Evolutionary conservation across 257 asterid species (phyloP).

Genomic region (Nicotiana knightiana): DNA sequence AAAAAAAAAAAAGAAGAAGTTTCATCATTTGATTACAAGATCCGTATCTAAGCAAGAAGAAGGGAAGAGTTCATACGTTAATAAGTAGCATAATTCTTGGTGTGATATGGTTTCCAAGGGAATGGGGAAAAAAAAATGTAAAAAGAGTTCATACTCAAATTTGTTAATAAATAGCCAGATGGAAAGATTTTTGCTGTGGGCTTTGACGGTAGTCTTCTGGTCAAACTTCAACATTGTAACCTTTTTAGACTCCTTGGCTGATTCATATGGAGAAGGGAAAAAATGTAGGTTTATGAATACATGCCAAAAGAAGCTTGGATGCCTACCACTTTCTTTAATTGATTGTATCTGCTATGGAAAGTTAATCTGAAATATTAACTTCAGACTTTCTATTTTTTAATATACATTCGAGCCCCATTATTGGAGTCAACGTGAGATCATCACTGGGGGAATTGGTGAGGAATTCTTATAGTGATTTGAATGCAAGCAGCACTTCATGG

Average conservation of each 20-base stretch:
- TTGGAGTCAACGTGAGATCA: slow-evolving; percentile 37
- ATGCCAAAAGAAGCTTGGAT: slow-evolving; percentile 34
- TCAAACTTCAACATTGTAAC: slow-evolving; percentile 3
- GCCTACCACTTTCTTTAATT: slow-evolving; percentile 25
- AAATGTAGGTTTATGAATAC: slow-evolving; percentile 13
- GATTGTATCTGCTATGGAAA: background rate
- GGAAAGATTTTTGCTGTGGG: too few species aligned
- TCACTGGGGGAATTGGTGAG: slow-evolving; percentile 51
- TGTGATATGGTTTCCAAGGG: too few species aligned
- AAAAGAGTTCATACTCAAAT: too few species aligned
- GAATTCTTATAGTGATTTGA: slow-evolving; percentile 52
- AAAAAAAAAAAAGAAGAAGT: background rate
- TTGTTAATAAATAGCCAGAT: too few species aligned
- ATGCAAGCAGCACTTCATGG: slow-evolving; percentile 45
- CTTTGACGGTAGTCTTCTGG: too few species aligned
- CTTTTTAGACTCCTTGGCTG: slow-evolving; percentile 36
- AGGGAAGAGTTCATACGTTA: background rate
- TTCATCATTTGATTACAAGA: background rate
- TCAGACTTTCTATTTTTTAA: background rate
- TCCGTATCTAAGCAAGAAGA: background rate
- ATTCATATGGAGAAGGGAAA: slow-evolving; percentile 26
- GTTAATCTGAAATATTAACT: slow-evolving; percentile 5
- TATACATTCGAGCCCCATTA: slow-evolving; percentile 1
- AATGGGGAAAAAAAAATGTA: too few species aligned
- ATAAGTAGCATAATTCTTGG: background rate